Evolutionary conservation across 2,329 filamentous ascomycete species (phyloP).

Genomic region (Colletotrichum higginsianum): DNA sequence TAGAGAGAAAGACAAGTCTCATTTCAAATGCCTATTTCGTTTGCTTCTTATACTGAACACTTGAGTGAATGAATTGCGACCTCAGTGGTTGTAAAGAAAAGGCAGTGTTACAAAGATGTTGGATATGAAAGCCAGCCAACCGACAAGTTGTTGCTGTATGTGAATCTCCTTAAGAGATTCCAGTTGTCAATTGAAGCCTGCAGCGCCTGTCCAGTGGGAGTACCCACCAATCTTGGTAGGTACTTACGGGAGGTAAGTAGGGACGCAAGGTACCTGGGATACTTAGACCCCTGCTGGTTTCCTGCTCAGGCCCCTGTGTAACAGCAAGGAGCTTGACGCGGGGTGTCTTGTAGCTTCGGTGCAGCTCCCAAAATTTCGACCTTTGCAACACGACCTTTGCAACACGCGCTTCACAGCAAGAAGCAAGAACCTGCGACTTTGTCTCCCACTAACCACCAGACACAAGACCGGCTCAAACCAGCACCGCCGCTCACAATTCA

Average conservation of each 20-base stretch:
- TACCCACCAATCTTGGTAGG: too few relatives aligned
- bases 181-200: conserved; percentile 15
- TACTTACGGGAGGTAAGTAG: too few relatives aligned
- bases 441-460: conserved; percentile 3
- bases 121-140: not conserved
- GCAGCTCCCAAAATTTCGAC: conserved; percentile 34
- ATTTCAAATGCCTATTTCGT: conserved; percentile 18
- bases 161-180: not conserved
- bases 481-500: conserved; percentile 16
- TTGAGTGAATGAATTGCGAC: not conserved
- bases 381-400: conserved; percentile 11
- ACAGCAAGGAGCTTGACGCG: conserved; percentile 33
- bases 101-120: not conserved
- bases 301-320: conserved; percentile 23
- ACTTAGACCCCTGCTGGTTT: conserved; percentile 25
- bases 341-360: conserved; percentile 30
- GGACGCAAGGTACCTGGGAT: not conserved
- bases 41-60: too few relatives aligned
- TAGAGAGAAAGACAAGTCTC: conserved; percentile 43
- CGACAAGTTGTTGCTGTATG: not conserved
- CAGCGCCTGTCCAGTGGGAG: conserved; percentile 13
- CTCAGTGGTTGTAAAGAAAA: not conserved
- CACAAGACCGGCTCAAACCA: not conserved
- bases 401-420: conserved; percentile 28
- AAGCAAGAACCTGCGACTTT: conserved; percentile 10